Evolutionary conservation across 2,329 filamentous ascomycete genomes (phyloP).

Genomic region (Beauveria bassiana): DNA sequence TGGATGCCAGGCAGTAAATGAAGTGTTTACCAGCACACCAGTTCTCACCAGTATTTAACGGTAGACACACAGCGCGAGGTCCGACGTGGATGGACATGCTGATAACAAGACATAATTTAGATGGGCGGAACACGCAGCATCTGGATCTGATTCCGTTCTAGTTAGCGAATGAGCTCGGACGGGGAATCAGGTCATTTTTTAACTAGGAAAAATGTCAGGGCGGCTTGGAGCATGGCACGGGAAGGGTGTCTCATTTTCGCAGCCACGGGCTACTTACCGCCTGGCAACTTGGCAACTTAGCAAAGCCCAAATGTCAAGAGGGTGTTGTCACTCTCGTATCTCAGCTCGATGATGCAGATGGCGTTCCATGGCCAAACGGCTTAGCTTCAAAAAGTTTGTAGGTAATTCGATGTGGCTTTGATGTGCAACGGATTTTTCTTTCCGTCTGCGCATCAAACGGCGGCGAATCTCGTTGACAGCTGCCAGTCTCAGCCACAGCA

Average conservation of each 20-base stretch:
- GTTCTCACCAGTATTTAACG: not conserved
- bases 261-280: not conserved
- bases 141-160: not conserved
- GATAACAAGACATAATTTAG: not conserved
- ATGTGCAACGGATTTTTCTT: not conserved
- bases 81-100: not conserved
- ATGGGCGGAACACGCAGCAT: not conserved
- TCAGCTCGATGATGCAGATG: not conserved
- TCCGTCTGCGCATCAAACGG: not conserved
- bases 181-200: not conserved
- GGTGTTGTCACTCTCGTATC: not conserved
- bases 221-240: not conserved
- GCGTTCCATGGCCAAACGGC: not conserved
- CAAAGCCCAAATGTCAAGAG: not conserved
- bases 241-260: not conserved
- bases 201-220: too few species aligned
- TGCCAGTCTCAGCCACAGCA: constrained; percentile 4
- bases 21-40: not conserved
- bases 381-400: not conserved
- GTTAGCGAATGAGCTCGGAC: not conserved
- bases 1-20: not conserved
- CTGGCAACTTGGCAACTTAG: not conserved
- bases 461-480: not conserved
- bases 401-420: not conserved
- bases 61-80: not conserved